A percentile compares a stretch with the other conserved stretches of the same genome.
These are phyloP conservation scores for Flaveria sonorensis DNA, from an alignment of 129 eudicot species.

Conservation along the genomic window DNA sequence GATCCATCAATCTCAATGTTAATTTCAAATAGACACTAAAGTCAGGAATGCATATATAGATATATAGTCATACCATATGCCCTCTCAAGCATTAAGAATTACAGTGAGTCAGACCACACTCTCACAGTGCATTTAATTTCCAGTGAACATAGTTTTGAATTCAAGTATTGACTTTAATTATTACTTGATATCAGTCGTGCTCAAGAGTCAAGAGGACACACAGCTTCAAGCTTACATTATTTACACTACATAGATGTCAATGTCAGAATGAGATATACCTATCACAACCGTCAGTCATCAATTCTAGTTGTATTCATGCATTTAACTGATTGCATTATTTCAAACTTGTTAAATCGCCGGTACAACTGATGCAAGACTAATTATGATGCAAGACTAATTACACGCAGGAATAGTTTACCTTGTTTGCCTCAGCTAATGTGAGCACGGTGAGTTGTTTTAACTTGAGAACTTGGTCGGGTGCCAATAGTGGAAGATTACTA, in stretches of 20 bases:
- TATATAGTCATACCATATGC: not conserved
- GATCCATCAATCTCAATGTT: slow-evolving; percentile 1
- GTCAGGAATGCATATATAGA: not conserved
- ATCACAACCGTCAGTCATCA: not conserved
- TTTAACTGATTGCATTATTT: not conserved
- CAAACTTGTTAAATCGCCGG: not conserved
- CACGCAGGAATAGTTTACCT: slow-evolving; percentile 43
- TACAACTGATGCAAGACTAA: slow-evolving; percentile 10
- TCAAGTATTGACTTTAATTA: not conserved
- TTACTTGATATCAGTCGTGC: not conserved
- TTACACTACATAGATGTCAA: not conserved
- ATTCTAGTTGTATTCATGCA: not conserved
- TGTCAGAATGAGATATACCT: not conserved
- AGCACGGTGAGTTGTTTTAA: slow-evolving; percentile 86
- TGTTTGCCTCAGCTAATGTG: slow-evolving; percentile 84
- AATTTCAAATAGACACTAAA: not conserved
- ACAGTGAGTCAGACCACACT: not conserved
- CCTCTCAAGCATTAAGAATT: not conserved
- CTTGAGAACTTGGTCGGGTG: slow-evolving; percentile 72
- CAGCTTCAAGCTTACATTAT: slow-evolving; percentile 5
- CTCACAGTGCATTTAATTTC: not conserved
- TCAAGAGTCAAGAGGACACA: not conserved
- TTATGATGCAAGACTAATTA: slow-evolving; percentile 7
- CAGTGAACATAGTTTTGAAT: not conserved
- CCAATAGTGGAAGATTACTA: slow-evolving; percentile 62